Percentiles rank a stretch among this genome's conserved stretches.
Conservation (phyloP, 1,139 yeast genomes). For the Kurtzmaniella quercitrusa region DNA sequence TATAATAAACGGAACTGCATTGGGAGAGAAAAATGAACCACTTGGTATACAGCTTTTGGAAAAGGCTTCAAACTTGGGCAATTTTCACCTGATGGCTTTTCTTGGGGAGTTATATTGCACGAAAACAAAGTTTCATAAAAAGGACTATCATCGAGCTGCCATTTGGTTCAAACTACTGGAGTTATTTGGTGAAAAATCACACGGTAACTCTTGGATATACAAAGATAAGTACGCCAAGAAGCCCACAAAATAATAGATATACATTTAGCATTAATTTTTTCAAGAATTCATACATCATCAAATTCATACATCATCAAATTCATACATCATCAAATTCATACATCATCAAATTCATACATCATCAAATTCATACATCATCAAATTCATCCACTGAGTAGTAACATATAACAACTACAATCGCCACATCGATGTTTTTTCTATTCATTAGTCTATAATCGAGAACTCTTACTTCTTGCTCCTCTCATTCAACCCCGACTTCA, state of each 20-base stretch:
- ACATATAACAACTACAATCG: not conserved
- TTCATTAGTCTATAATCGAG: no score
- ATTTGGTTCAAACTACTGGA: slow-evolving; percentile 70
- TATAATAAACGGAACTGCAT: slow-evolving; percentile 58
- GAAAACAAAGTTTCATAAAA: slow-evolving; percentile 51
- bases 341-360: no score
- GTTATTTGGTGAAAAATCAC: slow-evolving; percentile 56
- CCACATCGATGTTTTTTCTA: no score
- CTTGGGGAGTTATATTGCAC: slow-evolving; percentile 69
- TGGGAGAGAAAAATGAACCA: slow-evolving; percentile 47
- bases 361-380: no score
- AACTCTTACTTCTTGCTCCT: slow-evolving; percentile 1
- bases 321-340: no score
- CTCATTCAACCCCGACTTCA: slow-evolving; percentile 7
- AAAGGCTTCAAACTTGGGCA: slow-evolving; percentile 67
- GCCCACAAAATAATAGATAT: not conserved
- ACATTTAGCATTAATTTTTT: no score
- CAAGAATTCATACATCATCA: no score
- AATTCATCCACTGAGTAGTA: no score
- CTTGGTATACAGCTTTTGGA: slow-evolving; percentile 60
- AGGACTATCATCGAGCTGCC: slow-evolving; percentile 63
- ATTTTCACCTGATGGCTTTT: slow-evolving; percentile 64
- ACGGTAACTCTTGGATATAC: slow-evolving; percentile 78
- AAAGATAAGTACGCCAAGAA: slow-evolving; percentile 57
- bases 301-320: no score